phyloP scores from a whole-genome alignment of 2,329 filamentous ascomycete species.

The Paraphaeosphaeria sporulosa region DNA sequence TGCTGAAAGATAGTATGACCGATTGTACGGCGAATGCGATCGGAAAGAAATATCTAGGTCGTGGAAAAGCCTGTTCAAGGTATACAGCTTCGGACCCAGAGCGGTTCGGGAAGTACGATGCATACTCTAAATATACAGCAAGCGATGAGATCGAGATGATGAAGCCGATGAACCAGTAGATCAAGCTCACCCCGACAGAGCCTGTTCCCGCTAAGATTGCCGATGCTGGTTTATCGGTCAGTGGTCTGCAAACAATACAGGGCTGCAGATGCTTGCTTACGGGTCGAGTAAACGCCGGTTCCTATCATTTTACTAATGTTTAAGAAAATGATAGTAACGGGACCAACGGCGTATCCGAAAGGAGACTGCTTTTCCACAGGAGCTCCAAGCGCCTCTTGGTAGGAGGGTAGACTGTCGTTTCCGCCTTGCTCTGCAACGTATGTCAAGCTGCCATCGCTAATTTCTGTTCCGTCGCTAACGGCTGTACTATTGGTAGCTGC shows the following conservation, averaged over 20 bases:
- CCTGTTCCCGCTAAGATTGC: conserved; percentile 67
- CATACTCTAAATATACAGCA: conserved; percentile 68
- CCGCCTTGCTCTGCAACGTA: conserved; percentile 55
- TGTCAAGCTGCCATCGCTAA: conserved; percentile 52
- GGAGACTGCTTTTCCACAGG: conserved; percentile 67
- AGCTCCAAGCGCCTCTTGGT: conserved; percentile 69
- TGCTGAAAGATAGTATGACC: conserved; percentile 70
- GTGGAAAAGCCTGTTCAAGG: conserved; percentile 71
- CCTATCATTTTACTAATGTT: conserved; percentile 71
- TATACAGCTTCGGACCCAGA: conserved; percentile 73
- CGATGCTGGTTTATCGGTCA: conserved; percentile 53
- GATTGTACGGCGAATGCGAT: conserved; percentile 70
- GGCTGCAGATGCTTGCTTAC: conserved; percentile 49
- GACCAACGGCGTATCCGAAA: conserved; percentile 66
- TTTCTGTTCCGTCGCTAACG: conserved; percentile 14
- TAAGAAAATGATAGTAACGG: conserved; percentile 64
- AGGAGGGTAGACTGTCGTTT: conserved; percentile 60
- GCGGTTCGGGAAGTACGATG: conserved; percentile 71
- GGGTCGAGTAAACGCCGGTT: conserved; percentile 70
- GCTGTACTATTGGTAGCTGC: neutral
- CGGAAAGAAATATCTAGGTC: conserved; percentile 70
- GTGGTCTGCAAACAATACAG: conserved; percentile 18
- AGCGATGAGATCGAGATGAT: conserved; percentile 65
- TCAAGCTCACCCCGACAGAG: conserved; percentile 67
- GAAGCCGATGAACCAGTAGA: conserved; percentile 72